Evolutionary conservation across 768 basidiomycete genomes (phyloP).

Genomic region (Calocybe indica): DNA sequence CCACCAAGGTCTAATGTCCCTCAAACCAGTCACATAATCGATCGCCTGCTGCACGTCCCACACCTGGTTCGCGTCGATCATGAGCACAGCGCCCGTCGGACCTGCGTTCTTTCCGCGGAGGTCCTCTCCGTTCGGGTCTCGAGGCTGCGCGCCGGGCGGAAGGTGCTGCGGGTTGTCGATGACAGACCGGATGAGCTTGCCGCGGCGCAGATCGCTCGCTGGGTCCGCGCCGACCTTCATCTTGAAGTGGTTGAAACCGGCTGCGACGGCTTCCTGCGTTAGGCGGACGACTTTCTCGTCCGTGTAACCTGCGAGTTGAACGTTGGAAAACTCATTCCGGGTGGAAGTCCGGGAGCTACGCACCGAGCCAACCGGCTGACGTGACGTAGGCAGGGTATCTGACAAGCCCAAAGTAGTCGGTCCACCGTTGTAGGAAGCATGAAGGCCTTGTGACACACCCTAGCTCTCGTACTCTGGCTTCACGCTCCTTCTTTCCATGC

Average conservation of each 20-base stretch:
- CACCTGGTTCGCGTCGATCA: conserved; percentile 97
- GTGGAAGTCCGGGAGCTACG: conserved; percentile 4
- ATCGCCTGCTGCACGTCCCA: conserved; percentile 94
- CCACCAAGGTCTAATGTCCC: conserved; percentile 83
- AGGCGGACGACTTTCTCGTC: conserved; percentile 89
- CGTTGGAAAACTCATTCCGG: neutral
- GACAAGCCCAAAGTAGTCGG: neutral
- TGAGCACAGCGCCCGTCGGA: conserved; percentile 88
- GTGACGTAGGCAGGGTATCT: conserved; percentile 95
- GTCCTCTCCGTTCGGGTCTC: conserved; percentile 55
- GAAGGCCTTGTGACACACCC: conserved; percentile 36
- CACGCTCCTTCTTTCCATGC: conserved; percentile 71
- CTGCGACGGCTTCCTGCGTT: conserved; percentile 77
- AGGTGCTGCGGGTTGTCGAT: conserved; percentile 90
- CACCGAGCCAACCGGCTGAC: conserved; percentile 87
- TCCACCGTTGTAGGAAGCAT: neutral
- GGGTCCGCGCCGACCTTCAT: conserved; percentile 93
- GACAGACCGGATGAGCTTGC: conserved; percentile 85
- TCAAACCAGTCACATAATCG: conserved; percentile 79
- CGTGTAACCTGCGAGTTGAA: conserved; percentile 59
- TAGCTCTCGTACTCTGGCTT: conserved; percentile 62
- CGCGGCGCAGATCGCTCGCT: conserved; percentile 80
- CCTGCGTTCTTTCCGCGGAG: conserved; percentile 90
- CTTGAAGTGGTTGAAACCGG: conserved; percentile 98
- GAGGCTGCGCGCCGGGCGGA: conserved; percentile 48